Percentiles rank a stretch among this genome's conserved stretches.
Evolutionary conservation across 257 asterid genomes (phyloP).

Genomic region (Nicotiana tomentosiformis): DNA sequence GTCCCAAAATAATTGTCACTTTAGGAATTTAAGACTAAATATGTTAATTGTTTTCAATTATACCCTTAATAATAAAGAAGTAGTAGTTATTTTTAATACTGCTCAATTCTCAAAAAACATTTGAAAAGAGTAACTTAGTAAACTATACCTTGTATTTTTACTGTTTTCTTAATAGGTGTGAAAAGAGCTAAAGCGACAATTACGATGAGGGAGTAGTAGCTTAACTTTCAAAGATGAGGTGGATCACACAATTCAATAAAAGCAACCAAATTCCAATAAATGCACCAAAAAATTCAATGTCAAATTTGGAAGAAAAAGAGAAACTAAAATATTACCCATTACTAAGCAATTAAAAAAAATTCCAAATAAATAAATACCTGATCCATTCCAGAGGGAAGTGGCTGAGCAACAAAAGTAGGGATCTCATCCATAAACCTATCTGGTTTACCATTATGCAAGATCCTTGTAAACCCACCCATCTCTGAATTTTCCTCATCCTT

Average conservation of each 20-base stretch:
- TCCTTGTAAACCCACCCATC: conserved; percentile 95
- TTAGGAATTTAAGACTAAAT: too few relatives aligned
- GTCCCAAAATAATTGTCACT: too few relatives aligned
- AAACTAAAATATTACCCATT: neutral
- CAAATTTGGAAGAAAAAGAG: neutral
- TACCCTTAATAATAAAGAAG: too few relatives aligned
- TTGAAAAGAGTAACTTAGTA: too few relatives aligned
- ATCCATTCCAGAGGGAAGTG: conserved; percentile 85
- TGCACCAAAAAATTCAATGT: neutral
- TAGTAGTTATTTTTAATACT: too few relatives aligned
- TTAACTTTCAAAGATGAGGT: too few relatives aligned
- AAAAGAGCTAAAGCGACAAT: too few relatives aligned
- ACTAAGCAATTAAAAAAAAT: neutral
- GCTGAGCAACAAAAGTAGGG: conserved; percentile 90
- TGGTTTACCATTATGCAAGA: conserved; percentile 67
- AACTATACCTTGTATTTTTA: too few relatives aligned
- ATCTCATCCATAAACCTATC: conserved; percentile 90
- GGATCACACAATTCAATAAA: neutral
- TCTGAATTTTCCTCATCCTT: conserved; percentile 46
- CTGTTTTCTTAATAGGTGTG: too few relatives aligned
- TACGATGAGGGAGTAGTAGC: neutral
- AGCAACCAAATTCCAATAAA: too few relatives aligned
- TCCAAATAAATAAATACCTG: conserved; percentile 35
- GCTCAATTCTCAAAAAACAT: too few relatives aligned
- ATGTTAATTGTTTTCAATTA: too few relatives aligned